A percentile compares a stretch with the other conserved stretches of the same genome.
phyloP scores from a whole-genome alignment of 1,284 basidiomycete genomes.

The Fomitopsis schrenkii region DNA sequence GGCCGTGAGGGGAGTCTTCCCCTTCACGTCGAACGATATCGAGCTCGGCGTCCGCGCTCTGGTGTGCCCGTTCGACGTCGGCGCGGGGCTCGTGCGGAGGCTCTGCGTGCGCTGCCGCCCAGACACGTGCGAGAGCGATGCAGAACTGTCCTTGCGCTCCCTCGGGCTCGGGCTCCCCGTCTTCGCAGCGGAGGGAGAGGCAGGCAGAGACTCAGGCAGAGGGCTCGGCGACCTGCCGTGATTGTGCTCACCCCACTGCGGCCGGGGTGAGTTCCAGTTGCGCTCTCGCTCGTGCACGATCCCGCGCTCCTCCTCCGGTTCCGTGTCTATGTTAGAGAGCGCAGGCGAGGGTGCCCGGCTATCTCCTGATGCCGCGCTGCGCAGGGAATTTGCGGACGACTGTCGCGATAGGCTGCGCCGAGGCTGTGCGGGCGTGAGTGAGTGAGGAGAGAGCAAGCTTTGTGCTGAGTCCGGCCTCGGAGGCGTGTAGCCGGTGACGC shows the following conservation, averaged over 20 bases:
- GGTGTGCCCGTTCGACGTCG: not conserved
- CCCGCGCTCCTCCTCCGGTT: slow-evolving; percentile 33
- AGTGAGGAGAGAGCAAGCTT: slow-evolving; percentile 14
- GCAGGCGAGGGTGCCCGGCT: slow-evolving; percentile 3
- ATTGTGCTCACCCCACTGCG: slow-evolving; percentile 37
- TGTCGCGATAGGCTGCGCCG: slow-evolving; percentile 15
- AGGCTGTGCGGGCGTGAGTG: not conserved
- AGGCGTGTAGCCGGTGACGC: slow-evolving; percentile 15
- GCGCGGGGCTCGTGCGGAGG: not conserved
- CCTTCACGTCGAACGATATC: not conserved
- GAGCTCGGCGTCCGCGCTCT: not conserved
- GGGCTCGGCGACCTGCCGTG: slow-evolving; percentile 13
- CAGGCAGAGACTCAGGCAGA: slow-evolving; percentile 8
- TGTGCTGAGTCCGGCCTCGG: slow-evolving; percentile 24
- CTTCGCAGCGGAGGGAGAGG: not conserved
- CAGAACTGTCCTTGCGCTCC: not conserved
- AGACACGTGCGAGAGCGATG: not conserved
- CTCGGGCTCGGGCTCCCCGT: not conserved
- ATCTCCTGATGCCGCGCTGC: slow-evolving; percentile 16
- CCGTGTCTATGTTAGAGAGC: slow-evolving; percentile 10
- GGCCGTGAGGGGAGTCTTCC: slow-evolving; percentile 9
- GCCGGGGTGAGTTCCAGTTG: slow-evolving; percentile 59
- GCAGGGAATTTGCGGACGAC: slow-evolving; percentile 16
- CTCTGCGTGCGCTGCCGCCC: not conserved
- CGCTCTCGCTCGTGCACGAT: slow-evolving; percentile 40